Percentiles rank a stretch among this genome's conserved stretches.
Conservation (phyloP, 2,329 filamentous ascomycete species). For the Aspergillus fumigatiaffinis region DNA sequence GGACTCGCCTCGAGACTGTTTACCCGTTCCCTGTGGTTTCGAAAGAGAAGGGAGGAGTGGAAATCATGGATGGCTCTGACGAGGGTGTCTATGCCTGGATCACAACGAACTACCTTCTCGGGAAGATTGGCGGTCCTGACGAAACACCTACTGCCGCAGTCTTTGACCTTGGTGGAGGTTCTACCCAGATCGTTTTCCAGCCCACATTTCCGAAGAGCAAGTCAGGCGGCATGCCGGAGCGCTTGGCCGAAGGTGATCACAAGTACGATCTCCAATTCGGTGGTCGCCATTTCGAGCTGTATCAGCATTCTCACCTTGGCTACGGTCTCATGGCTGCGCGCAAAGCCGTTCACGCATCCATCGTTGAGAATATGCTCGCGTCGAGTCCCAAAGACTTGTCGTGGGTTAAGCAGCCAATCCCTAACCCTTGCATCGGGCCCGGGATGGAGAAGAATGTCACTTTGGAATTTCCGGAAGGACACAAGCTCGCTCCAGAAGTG, state of each 20-base stretch:
- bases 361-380: constrained; percentile 68
- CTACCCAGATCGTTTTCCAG: constrained; percentile 97
- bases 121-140: constrained; percentile 92
- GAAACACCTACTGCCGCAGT: constrained; percentile 87
- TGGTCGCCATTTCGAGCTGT: constrained; percentile 84
- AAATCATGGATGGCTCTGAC: constrained; percentile 96
- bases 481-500: constrained; percentile 61
- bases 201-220: constrained; percentile 77
- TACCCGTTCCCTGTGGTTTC: constrained; percentile 96
- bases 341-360: constrained; percentile 71
- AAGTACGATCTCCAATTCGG: constrained; percentile 91
- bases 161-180: constrained; percentile 94
- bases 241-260: constrained; percentile 85
- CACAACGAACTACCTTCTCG: constrained; percentile 95
- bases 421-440: constrained; percentile 82
- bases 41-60: constrained; percentile 77
- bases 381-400: constrained; percentile 56
- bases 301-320: constrained; percentile 96
- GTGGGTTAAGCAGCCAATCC: constrained; percentile 68
- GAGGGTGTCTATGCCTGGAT: constrained; percentile 99
- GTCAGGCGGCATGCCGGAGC: constrained; percentile 77
- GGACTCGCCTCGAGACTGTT: constrained; percentile 74
- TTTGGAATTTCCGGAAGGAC: constrained; percentile 64
- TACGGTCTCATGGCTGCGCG: constrained; percentile 96
- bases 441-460: constrained; percentile 72